A percentile compares a stretch with the other conserved stretches of the same genome.
These are phyloP conservation scores for Peronospora tabacina DNA, from an alignment of 352 stramenopile genomes.

Conservation along the genomic window DNA sequence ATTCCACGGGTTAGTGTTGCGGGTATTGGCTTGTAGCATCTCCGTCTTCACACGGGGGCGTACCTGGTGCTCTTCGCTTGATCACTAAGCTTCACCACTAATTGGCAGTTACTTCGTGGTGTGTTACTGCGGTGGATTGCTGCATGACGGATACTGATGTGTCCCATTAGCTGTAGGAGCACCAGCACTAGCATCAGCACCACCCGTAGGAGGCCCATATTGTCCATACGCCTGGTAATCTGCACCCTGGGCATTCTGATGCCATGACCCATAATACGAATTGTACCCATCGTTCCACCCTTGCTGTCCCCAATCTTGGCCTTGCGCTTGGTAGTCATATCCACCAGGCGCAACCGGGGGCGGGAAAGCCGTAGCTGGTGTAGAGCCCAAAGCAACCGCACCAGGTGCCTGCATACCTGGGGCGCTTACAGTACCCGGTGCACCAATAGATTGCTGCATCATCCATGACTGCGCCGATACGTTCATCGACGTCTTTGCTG, in stretches of 20 bases:
- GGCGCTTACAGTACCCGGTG: constrained; percentile 23
- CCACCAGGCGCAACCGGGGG: constrained; percentile 32
- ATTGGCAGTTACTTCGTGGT: constrained; percentile 12
- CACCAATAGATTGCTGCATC: constrained; percentile 39
- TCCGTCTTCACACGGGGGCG: constrained; percentile 19
- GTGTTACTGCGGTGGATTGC: constrained; percentile 28
- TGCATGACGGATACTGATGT: constrained; percentile 36
- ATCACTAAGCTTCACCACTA: constrained; percentile 11
- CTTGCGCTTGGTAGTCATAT: constrained; percentile 35
- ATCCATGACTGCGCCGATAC: constrained; percentile 53
- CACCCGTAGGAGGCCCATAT: constrained; percentile 19
- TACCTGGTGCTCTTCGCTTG: constrained; percentile 19
- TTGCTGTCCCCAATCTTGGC: constrained; percentile 31
- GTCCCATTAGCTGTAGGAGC: constrained; percentile 19
- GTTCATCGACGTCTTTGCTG: constrained; percentile 36
- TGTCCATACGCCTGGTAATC: constrained; percentile 38
- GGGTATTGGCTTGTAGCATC: constrained; percentile 8
- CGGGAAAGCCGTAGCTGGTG: constrained; percentile 44
- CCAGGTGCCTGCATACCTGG: constrained; percentile 19
- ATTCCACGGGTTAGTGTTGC: constrained; percentile 32
- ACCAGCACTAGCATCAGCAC: constrained; percentile 8
- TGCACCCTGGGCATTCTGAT: constrained; percentile 24
- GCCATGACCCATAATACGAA: constrained; percentile 46
- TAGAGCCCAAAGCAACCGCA: constrained; percentile 27
- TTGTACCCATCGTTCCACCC: constrained; percentile 39